Evolutionary conservation across 495 filamentous ascomycete species (phyloP).

Genomic region (Penicillium fimorum): DNA sequence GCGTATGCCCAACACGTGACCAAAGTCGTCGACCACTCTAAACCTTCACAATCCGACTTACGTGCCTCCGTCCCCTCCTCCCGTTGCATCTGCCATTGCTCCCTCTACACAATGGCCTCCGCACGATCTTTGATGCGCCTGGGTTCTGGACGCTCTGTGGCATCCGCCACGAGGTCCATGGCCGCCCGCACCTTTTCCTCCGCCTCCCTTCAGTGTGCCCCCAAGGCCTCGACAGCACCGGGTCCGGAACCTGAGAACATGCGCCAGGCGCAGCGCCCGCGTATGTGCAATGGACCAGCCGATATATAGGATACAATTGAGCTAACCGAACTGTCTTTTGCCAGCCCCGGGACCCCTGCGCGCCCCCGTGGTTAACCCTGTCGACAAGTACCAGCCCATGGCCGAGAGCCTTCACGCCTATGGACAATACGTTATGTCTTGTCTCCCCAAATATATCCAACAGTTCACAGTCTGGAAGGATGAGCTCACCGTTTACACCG

Average conservation of each 20-base stretch:
- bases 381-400: slow-evolving; percentile 86
- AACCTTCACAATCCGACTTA: slow-evolving; percentile 38
- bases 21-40: slow-evolving; percentile 26
- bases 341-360: slow-evolving; percentile 62
- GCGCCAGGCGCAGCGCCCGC: slow-evolving; percentile 60
- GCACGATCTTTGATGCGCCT: slow-evolving; percentile 65
- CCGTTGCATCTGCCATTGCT: slow-evolving; percentile 30
- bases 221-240: slow-evolving; percentile 47
- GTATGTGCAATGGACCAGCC: slow-evolving; percentile 42
- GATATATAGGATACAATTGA: slow-evolving; percentile 11
- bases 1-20: slow-evolving; percentile 34
- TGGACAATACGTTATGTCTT: slow-evolving; percentile 94
- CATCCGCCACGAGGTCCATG: slow-evolving; percentile 57
- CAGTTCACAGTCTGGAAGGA: slow-evolving; percentile 99
- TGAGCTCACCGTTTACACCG: slow-evolving; percentile 90
- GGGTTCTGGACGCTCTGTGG: slow-evolving; percentile 60
- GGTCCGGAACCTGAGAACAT: slow-evolving; percentile 59
- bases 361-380: slow-evolving; percentile 82
- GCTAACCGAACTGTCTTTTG: slow-evolving; percentile 18
- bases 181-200: slow-evolving; percentile 55
- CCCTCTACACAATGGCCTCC: slow-evolving; percentile 43
- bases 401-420: slow-evolving; percentile 85
- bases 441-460: slow-evolving; percentile 95
- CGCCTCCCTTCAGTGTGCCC: slow-evolving; percentile 53
- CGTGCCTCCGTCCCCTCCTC: slow-evolving; percentile 25